These are phyloP conservation scores for Mollisiaceae sp. DNA, from an alignment of 2,329 filamentous ascomycete species.

Conservation along the genomic window DNA sequence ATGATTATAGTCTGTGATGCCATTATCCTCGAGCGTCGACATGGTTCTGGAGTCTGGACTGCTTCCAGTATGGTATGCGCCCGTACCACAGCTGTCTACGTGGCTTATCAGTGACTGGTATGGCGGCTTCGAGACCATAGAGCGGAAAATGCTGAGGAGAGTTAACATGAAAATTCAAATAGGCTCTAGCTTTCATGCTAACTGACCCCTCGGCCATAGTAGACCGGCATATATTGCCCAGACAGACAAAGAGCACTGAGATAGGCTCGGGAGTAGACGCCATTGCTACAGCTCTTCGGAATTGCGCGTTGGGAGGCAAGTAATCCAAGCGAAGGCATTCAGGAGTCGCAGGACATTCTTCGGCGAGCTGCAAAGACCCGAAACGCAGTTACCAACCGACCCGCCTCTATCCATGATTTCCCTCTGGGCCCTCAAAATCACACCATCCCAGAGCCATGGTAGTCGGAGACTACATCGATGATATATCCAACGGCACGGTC, in stretches of 20 bases:
- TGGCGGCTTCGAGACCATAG: conserved; percentile 65
- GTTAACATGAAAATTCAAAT: background rate
- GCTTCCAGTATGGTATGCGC: conserved; percentile 80
- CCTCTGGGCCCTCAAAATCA: too few species aligned
- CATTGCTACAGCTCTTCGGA: conserved; percentile 27
- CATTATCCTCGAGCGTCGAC: conserved; percentile 73
- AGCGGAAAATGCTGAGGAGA: conserved; percentile 67
- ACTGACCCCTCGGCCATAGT: conserved; percentile 85
- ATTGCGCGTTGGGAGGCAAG: background rate
- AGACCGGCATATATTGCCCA: conserved; percentile 94
- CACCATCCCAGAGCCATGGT: too few species aligned
- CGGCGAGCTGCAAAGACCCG: background rate
- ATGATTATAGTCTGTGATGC: conserved; percentile 79
- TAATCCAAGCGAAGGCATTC: background rate
- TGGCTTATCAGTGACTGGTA: conserved; percentile 64
- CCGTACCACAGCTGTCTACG: conserved; percentile 90
- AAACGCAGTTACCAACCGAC: background rate
- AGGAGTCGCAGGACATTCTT: background rate
- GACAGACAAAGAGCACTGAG: conserved; percentile 91
- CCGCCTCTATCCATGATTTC: too few species aligned
- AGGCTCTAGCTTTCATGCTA: background rate
- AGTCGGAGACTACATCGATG: too few species aligned
- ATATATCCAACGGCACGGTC: background rate
- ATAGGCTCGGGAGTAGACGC: conserved; percentile 45
- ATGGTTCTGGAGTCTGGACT: conserved; percentile 84